Evolutionary conservation across 805 yeast genomes (phyloP).

Genomic region (Diddensiella transvaalensis): DNA sequence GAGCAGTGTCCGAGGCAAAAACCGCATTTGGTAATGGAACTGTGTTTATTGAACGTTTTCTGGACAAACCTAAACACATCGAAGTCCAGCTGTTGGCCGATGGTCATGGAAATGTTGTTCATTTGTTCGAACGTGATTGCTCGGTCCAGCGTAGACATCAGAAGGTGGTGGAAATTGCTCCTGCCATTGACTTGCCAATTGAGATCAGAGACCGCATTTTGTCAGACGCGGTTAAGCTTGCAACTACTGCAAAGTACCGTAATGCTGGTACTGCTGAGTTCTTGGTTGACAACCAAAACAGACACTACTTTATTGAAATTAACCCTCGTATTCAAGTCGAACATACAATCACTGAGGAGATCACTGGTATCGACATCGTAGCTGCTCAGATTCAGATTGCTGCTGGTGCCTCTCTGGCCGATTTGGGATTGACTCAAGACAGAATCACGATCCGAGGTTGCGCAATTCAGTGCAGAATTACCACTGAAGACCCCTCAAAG

Average conservation of each 20-base stretch:
- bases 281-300: constrained; percentile 84
- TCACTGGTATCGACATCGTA: constrained; percentile 95
- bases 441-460: constrained; percentile 94
- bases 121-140: constrained; percentile 95
- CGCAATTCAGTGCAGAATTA: constrained; percentile 98
- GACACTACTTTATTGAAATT: constrained; percentile 97
- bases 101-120: constrained; percentile 89
- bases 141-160: constrained; percentile 99
- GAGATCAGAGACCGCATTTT: constrained; percentile 87
- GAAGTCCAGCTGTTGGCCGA: constrained; percentile 97
- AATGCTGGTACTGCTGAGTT: constrained; percentile 99
- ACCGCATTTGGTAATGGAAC: constrained; percentile 99
- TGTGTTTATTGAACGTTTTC: constrained; percentile 92
- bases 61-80: constrained; percentile 94
- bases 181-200: constrained; percentile 84
- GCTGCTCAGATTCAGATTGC: constrained; percentile 99
- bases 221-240: constrained; percentile 91
- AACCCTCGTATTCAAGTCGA: constrained; percentile 98
- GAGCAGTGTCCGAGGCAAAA: constrained; percentile 92
- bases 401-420: constrained; percentile 92
- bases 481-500: constrained; percentile 96
- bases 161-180: constrained; percentile 97
- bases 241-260: constrained; percentile 81
- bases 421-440: constrained; percentile 90
- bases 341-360: constrained; percentile 98